Evolutionary conservation across 257 asterid genomes (phyloP).

Genomic region (Ilex aquifolium): DNA sequence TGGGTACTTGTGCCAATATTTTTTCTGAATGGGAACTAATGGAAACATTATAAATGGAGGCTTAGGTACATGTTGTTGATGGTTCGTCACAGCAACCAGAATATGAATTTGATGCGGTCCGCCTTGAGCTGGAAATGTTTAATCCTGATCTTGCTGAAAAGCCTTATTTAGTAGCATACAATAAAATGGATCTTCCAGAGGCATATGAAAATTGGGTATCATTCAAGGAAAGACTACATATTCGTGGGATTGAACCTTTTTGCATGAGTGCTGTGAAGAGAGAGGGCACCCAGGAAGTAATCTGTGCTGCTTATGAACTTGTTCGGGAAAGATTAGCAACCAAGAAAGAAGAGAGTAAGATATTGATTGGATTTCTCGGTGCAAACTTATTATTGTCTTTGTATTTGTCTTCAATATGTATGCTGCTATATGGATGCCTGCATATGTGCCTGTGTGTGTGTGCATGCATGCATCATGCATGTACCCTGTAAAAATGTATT

Average conservation of each 20-base stretch:
- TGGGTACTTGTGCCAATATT: conserved; percentile 2
- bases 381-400: neutral
- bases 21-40: conserved; percentile 13
- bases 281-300: conserved; percentile 80
- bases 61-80: conserved; percentile 85
- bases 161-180: conserved; percentile 74
- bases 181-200: conserved; percentile 96
- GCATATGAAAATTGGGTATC: conserved; percentile 74
- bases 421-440: neutral
- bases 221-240: conserved; percentile 48
- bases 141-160: conserved; percentile 85
- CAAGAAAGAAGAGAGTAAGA: conserved; percentile 48
- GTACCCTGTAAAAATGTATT: too few relatives aligned
- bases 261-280: conserved; percentile 85
- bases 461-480: too few relatives aligned
- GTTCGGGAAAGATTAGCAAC: conserved; percentile 32
- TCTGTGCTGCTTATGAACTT: conserved; percentile 62
- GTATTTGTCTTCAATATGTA: neutral
- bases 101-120: conserved; percentile 92
- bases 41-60: conserved; percentile 17
- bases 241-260: conserved; percentile 69
- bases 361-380: conserved; percentile 4
- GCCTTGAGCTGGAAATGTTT: conserved; percentile 96
- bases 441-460: too few relatives aligned
- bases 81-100: conserved; percentile 93